Base-by-base conservation (phyloP, 306 rosid species). In the Prunus salicina region DNA sequence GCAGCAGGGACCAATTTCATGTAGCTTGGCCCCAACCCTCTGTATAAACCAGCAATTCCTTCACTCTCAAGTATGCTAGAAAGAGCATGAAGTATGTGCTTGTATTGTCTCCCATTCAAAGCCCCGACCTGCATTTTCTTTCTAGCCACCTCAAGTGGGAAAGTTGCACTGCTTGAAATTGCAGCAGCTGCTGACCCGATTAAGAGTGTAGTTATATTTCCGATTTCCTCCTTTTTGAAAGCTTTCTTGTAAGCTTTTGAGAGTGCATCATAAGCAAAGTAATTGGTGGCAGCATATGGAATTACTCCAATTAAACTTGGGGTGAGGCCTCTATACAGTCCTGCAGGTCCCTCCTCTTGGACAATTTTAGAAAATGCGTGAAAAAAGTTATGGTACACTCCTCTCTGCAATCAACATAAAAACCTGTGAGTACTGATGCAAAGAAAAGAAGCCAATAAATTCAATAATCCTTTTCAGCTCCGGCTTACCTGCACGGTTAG, bases 91-190 rank as follows among this genome's bases (percentile, higher is more conserved):
- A 85, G 82, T 85, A 93, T 78, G 80, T 89, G 87, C 49, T 75
- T 73, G 68, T 90, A 91, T 25, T 89, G 91, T 74, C 88, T 86
- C 74, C 97, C 98, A 65, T 81, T 85, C 7, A 90, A 51, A 51
- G 93, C 89, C n/a, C 96, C 96, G 5, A 87, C 93, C 78, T 93
- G 98, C 93, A 93, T 91, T 41, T 89, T 93, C 89, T 89, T 89
- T 43, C 98, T 86, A 56, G 95, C 97, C 45, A 91, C 88, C 83
- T 93, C 98, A 4, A 91, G 86, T 11, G 98, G 97, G 83, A 88
- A 93, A 34, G 98, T 93, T 34, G 92, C 90, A n/a, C 64, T 72
- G 27, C 98, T 85, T 38, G 97, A 92, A 73, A 92, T 20, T 27
- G 89, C 90, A 70, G 91, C 91, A 49, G 96, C 89, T 25, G 95